These are phyloP conservation scores for Suillus subaureus DNA, from an alignment of 768 basidiomycete genomes.

Conservation along the genomic window DNA sequence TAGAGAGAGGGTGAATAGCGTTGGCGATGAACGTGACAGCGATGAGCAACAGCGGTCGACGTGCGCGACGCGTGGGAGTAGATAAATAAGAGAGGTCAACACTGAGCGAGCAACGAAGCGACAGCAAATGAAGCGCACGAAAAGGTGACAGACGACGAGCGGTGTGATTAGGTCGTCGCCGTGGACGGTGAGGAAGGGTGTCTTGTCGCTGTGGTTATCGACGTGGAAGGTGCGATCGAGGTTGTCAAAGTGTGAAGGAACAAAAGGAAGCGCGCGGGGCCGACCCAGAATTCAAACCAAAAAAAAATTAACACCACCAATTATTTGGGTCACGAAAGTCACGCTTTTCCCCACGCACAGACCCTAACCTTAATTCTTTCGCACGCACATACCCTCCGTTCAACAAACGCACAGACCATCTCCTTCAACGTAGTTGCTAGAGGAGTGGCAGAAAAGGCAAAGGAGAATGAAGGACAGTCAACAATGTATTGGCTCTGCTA, in stretches of 20 bases:
- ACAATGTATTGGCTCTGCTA: neutral
- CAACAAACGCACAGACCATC: constrained; percentile 12
- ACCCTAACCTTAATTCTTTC: constrained; percentile 42
- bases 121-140: constrained; percentile 25
- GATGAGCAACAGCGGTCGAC: constrained; percentile 22
- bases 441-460: neutral
- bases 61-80: constrained; percentile 45
- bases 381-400: constrained; percentile 33
- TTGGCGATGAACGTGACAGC: constrained; percentile 23
- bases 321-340: constrained; percentile 39
- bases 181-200: constrained; percentile 41
- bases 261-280: constrained; percentile 47
- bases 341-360: constrained; percentile 44
- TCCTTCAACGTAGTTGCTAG: neutral
- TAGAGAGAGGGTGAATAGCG: constrained; percentile 31
- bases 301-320: constrained; percentile 43
- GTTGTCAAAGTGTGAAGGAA: constrained; percentile 44
- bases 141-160: constrained; percentile 22
- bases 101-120: constrained; percentile 24
- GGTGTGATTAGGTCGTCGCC: constrained; percentile 29
- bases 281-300: constrained; percentile 42
- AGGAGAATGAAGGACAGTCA: neutral
- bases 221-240: constrained; percentile 47
- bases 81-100: constrained; percentile 36
- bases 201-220: constrained; percentile 48